A percentile compares a stretch with the other conserved stretches of the same genome.
phyloP scores from a whole-genome alignment of 306 rosid species.

The Hippophae gyantsensis region DNA sequence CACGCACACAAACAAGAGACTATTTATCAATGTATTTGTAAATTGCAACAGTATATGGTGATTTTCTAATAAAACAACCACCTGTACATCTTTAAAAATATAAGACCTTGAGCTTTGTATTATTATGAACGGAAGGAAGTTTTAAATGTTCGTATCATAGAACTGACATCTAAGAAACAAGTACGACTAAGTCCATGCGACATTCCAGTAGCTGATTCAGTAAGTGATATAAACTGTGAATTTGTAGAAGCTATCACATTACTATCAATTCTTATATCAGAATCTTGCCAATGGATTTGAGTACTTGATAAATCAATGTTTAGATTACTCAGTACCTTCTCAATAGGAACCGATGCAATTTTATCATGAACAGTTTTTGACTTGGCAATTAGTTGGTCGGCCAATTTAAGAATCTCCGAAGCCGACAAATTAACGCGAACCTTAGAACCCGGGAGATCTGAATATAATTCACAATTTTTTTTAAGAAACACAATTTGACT shows the following conservation, averaged over 20 bases:
- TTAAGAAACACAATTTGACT: too few species aligned
- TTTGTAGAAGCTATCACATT: too few species aligned
- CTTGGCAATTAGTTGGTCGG: conserved; percentile 55
- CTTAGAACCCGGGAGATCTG: conserved; percentile 69
- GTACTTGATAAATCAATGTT: neutral
- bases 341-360: conserved; percentile 71
- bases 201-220: too few species aligned
- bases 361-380: conserved; percentile 70
- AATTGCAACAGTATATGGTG: too few species aligned
- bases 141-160: too few species aligned
- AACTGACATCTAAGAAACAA: too few species aligned
- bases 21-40: neutral
- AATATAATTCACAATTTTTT: neutral
- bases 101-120: too few species aligned
- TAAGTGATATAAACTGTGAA: too few species aligned
- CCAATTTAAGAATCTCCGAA: conserved; percentile 65
- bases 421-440: conserved; percentile 55
- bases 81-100: too few species aligned
- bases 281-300: neutral
- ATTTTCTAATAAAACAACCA: too few species aligned
- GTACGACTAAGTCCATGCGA: too few species aligned
- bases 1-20: neutral
- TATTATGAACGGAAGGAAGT: too few species aligned
- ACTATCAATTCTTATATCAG: neutral
- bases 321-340: conserved; percentile 45